These are phyloP conservation scores for Paramyrothecium roridum DNA, from an alignment of 2,329 filamentous ascomycete species.

Conservation along the genomic window DNA sequence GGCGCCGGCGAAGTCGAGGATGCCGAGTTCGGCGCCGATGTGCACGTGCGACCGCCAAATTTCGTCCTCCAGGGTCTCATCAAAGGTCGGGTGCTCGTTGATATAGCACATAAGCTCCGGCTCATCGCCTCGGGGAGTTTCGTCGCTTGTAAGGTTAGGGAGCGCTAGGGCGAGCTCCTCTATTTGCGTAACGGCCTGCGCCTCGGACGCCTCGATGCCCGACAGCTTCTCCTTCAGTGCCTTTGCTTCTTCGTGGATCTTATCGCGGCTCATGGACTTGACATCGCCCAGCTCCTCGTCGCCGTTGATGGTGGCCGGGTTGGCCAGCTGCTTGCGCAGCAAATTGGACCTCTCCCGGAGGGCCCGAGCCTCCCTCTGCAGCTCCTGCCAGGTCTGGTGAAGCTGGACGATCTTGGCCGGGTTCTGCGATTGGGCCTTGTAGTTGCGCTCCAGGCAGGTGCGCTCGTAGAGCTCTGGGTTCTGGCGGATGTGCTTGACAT, in stretches of 20 bases:
- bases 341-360: slow-evolving; percentile 66
- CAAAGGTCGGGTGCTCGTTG: slow-evolving; percentile 61
- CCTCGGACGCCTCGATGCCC: slow-evolving; percentile 59
- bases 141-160: slow-evolving; percentile 78
- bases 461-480: slow-evolving; percentile 76
- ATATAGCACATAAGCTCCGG: slow-evolving; percentile 71
- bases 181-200: slow-evolving; percentile 61
- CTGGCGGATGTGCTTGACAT: slow-evolving; percentile 87
- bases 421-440: slow-evolving; percentile 53
- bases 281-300: slow-evolving; percentile 36
- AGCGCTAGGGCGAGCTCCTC: slow-evolving; percentile 71
- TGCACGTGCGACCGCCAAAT: slow-evolving; percentile 75
- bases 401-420: slow-evolving; percentile 54
- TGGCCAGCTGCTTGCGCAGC: slow-evolving; percentile 52
- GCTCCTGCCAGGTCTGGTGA: slow-evolving; percentile 54
- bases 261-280: slow-evolving; percentile 38
- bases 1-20: slow-evolving; percentile 86
- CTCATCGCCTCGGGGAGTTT: slow-evolving; percentile 69
- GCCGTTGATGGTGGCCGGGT: slow-evolving; percentile 43
- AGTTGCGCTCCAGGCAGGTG: slow-evolving; percentile 86
- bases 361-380: slow-evolving; percentile 57
- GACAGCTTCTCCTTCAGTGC: slow-evolving; percentile 61
- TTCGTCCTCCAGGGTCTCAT: slow-evolving; percentile 20
- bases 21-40: slow-evolving; percentile 78
- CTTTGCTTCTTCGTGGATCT: slow-evolving; percentile 62